Evolutionary conservation across 2,329 filamentous ascomycete genomes (phyloP).

Genomic region (Trichoderma aggressivum): DNA sequence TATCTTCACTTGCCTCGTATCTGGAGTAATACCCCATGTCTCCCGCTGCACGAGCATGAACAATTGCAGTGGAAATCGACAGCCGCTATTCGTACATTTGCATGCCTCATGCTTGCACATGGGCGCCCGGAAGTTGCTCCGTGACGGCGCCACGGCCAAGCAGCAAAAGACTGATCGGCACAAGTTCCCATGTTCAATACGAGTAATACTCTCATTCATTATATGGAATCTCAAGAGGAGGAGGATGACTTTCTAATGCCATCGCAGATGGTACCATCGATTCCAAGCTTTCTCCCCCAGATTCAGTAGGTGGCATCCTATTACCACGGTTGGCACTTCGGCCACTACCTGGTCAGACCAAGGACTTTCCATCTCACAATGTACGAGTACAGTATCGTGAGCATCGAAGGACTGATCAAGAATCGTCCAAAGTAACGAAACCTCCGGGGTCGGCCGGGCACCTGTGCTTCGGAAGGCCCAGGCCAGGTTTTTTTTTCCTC

Average conservation of each 20-base stretch:
- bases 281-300: neutral
- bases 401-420: neutral
- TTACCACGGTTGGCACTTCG: neutral
- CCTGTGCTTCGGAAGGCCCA: conserved; percentile 6
- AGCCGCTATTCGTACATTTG: neutral
- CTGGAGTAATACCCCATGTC: neutral
- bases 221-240: neutral
- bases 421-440: neutral
- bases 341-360: neutral
- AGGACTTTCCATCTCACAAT: neutral
- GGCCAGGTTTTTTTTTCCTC: neutral
- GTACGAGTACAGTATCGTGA: neutral
- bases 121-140: neutral
- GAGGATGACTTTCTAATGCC: neutral
- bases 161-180: neutral
- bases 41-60: neutral
- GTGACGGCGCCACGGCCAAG: neutral
- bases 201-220: neutral
- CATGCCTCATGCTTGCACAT: neutral
- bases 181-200: neutral
- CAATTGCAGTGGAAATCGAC: neutral
- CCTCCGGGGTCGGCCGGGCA: neutral
- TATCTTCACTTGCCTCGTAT: neutral
- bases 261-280: neutral
- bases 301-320: conserved; percentile 10